A percentile compares a stretch with the other conserved stretches of the same genome.
These are phyloP conservation scores for Pseudozyma tsukubaensis DNA, from an alignment of 1,284 basidiomycete genomes.

Conservation along the genomic window DNA sequence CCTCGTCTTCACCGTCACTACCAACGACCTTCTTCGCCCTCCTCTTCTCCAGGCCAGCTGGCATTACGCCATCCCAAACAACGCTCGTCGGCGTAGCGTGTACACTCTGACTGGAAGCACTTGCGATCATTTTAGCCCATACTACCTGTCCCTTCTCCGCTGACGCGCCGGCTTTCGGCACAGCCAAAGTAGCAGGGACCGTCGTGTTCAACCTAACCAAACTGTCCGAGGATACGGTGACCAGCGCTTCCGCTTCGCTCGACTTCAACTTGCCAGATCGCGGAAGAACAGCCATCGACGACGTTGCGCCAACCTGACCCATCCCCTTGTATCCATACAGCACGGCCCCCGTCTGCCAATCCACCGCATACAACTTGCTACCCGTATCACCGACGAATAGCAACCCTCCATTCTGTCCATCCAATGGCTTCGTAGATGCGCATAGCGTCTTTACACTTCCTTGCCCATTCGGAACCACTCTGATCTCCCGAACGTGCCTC, in stretches of 20 bases:
- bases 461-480: conserved; percentile 36
- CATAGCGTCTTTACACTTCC: conserved; percentile 43
- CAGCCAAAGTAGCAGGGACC: conserved; percentile 13
- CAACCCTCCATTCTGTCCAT: conserved; percentile 25
- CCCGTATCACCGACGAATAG: conserved; percentile 55
- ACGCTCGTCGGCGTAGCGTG: conserved; percentile 27
- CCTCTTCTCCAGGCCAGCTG: background rate
- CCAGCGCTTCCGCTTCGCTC: conserved; percentile 14
- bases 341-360: conserved; percentile 40
- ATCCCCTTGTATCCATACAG: conserved; percentile 50
- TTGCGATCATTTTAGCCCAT: conserved; percentile 30
- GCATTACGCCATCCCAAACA: conserved; percentile 51
- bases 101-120: conserved; percentile 13
- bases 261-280: background rate
- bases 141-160: conserved; percentile 28
- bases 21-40: background rate
- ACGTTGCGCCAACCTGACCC: conserved; percentile 28
- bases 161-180: conserved; percentile 25
- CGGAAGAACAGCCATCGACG: conserved; percentile 32
- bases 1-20: conserved; percentile 4
- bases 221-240: conserved; percentile 40
- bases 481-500: conserved; percentile 35
- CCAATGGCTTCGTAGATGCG: conserved; percentile 18
- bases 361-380: conserved; percentile 49
- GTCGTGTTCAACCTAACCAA: conserved; percentile 28